Evolutionary conservation across 2,329 filamentous ascomycete species (phyloP).

Genomic region (Emmonsiellopsis sp.): DNA sequence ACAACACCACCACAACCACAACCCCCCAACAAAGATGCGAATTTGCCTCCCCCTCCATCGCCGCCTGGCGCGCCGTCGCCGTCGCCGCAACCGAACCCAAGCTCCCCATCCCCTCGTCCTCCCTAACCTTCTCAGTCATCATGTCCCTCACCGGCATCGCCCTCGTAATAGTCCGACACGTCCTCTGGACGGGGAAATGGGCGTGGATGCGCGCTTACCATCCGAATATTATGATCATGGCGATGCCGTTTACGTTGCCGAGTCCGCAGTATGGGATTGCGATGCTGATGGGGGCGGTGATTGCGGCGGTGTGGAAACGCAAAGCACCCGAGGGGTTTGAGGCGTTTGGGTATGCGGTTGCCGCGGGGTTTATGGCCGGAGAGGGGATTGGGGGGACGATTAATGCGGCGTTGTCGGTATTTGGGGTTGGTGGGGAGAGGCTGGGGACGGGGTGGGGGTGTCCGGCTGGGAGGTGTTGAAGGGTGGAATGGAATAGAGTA

Average conservation of each 20-base stretch:
- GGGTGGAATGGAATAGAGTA: no score
- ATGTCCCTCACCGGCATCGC: slow-evolving; percentile 30
- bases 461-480: slow-evolving; percentile 19
- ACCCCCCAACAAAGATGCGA: slow-evolving; percentile 32
- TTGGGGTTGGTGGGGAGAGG: slow-evolving; percentile 19
- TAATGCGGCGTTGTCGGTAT: slow-evolving; percentile 44
- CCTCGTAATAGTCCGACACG: slow-evolving; percentile 4
- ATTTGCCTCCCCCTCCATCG: slow-evolving; percentile 54
- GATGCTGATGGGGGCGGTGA: slow-evolving; percentile 47
- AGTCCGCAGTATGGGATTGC: slow-evolving; percentile 49
- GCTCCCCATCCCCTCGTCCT: slow-evolving; percentile 46
- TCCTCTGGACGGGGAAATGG: slow-evolving; percentile 5
- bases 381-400: slow-evolving; percentile 56
- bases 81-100: slow-evolving; percentile 49
- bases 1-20: background rate
- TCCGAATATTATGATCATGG: slow-evolving; percentile 31
- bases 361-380: slow-evolving; percentile 52
- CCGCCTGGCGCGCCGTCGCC: slow-evolving; percentile 58
- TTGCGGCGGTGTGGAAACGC: slow-evolving; percentile 47
- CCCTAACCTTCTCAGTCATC: slow-evolving; percentile 42
- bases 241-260: slow-evolving; percentile 49
- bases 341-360: slow-evolving; percentile 50
- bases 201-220: slow-evolving; percentile 6
- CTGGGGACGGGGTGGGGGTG: slow-evolving; percentile 36
- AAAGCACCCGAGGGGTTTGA: slow-evolving; percentile 45